A percentile compares a stretch with the other conserved stretches of the same genome.
Conservation (phyloP, 164 flowering plant species). For the Tetrastigma voinierianum region DNA sequence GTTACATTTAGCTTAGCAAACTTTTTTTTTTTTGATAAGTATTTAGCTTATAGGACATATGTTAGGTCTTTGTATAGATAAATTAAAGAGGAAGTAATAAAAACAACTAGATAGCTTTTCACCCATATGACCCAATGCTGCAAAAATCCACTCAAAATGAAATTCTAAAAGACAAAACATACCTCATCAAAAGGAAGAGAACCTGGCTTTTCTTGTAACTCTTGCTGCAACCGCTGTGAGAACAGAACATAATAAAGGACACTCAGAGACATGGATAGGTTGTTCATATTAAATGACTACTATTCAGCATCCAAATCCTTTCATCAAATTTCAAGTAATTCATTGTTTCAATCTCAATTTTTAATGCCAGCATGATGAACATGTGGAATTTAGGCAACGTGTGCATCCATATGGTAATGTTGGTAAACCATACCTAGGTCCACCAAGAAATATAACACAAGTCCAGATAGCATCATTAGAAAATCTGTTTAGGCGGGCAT, state of each 20-base stretch:
- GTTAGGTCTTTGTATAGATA: not conserved
- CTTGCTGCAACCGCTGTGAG: conserved; percentile 74
- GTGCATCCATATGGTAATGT: not conserved
- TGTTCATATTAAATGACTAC: not conserved
- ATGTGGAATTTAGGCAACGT: not conserved
- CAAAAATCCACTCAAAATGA: not conserved
- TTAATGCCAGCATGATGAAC: not conserved
- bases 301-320: not conserved
- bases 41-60: not conserved
- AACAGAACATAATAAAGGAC: not conserved
- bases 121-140: too few species aligned
- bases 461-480: too few species aligned
- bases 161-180: conserved; percentile 3
- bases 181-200: conserved; percentile 96
- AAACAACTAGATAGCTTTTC: not conserved
- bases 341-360: not conserved
- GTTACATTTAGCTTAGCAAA: not conserved
- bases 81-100: not conserved
- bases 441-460: not conserved
- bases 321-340: not conserved
- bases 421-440: not conserved
- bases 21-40: too few species aligned
- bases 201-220: conserved; percentile 59
- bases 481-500: too few species aligned
- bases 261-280: not conserved